A percentile compares a stretch with the other conserved stretches of the same genome.
Evolutionary conservation across 495 filamentous ascomycete species (phyloP).

Genomic region (Recurvomyces mirabilis): DNA sequence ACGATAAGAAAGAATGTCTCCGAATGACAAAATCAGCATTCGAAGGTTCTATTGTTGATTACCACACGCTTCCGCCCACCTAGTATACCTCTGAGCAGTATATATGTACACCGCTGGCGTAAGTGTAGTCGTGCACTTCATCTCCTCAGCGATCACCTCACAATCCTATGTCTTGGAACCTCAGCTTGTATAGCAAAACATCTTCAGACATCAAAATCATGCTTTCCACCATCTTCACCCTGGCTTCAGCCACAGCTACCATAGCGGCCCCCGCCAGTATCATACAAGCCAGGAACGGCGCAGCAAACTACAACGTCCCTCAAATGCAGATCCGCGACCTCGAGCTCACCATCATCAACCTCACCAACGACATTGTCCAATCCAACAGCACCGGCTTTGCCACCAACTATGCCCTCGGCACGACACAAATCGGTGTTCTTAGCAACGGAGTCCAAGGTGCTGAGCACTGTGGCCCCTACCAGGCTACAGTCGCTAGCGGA

Average conservation of each 20-base stretch:
- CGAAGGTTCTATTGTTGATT: too few relatives aligned
- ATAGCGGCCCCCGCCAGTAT: not conserved
- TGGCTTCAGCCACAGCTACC: not conserved
- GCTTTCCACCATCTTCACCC: constrained; percentile 1
- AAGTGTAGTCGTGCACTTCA: too few relatives aligned
- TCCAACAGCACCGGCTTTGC: not conserved
- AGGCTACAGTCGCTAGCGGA: not conserved
- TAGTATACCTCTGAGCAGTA: too few relatives aligned
- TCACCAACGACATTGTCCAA: constrained; percentile 10
- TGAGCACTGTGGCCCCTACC: not conserved
- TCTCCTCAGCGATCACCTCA: too few relatives aligned
- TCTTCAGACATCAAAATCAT: not conserved
- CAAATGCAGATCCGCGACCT: constrained; percentile 7
- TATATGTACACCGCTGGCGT: too few relatives aligned
- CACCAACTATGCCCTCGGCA: not conserved
- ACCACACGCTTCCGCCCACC: too few relatives aligned
- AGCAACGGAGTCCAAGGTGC: constrained; percentile 4
- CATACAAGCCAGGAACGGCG: constrained; percentile 1
- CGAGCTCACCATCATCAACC: constrained; percentile 7
- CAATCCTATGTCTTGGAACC: too few relatives aligned
- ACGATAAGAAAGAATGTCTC: too few relatives aligned
- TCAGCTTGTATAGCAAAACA: too few relatives aligned
- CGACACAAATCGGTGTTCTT: not conserved
- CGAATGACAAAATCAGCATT: too few relatives aligned
- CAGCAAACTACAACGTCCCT: constrained; percentile 1